Evolutionary conservation across 106 monocot genomes (phyloP).

Genomic region (Allium fistulosum): DNA sequence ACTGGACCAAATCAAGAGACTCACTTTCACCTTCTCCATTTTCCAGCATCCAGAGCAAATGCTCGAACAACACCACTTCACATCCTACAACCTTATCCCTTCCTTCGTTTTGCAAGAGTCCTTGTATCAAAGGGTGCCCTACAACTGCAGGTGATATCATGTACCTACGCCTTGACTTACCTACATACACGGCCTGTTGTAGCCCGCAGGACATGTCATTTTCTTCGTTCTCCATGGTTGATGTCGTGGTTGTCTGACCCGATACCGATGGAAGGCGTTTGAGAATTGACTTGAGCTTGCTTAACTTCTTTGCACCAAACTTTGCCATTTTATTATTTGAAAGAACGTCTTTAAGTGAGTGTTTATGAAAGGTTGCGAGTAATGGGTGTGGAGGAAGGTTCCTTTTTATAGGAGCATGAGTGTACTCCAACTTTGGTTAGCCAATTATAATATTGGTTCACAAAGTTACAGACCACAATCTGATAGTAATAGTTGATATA

Average conservation of each 20-base stretch:
- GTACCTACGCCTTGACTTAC: slow-evolving; percentile 55
- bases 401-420: not conserved
- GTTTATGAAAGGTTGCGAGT: too few species aligned
- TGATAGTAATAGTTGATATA: too few species aligned
- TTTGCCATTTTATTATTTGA: not conserved
- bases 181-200: slow-evolving; percentile 50
- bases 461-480: too few species aligned
- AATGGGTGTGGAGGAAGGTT: not conserved
- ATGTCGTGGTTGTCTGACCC: too few species aligned
- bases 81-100: slow-evolving; percentile 13
- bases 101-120: slow-evolving; percentile 12
- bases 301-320: not conserved
- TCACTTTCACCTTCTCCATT: slow-evolving; percentile 43
- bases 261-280: not conserved
- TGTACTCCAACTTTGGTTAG: not conserved
- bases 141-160: slow-evolving; percentile 30
- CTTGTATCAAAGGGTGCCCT: slow-evolving; percentile 33
- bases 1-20: slow-evolving; percentile 46
- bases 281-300: slow-evolving; percentile 1
- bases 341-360: not conserved
- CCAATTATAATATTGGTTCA: too few species aligned
- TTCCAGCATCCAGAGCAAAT: slow-evolving; percentile 72
- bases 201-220: slow-evolving; percentile 7
- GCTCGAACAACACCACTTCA: slow-evolving; percentile 69
- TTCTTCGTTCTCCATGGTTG: too few species aligned